phyloP scores from a whole-genome alignment of 805 yeast genomes.

The Metschnikowia kunwiensis region DNA sequence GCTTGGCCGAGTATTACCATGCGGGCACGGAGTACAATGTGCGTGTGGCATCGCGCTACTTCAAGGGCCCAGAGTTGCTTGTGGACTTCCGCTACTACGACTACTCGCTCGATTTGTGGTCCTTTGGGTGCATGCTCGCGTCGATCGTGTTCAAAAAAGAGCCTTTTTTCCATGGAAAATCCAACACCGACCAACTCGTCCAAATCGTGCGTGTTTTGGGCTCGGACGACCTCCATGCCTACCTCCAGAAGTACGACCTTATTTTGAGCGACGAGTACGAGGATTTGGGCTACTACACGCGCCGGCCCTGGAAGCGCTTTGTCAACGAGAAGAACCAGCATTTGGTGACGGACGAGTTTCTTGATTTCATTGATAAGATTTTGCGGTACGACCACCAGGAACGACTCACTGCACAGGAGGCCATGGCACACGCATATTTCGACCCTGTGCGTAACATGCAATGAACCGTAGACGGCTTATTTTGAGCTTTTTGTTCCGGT shows the following conservation, averaged over 20 bases:
- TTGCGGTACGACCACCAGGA: slow-evolving; percentile 84
- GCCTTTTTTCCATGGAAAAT: slow-evolving; percentile 89
- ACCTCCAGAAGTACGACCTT: slow-evolving; percentile 66
- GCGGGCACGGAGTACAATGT: slow-evolving; percentile 87
- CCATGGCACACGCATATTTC: slow-evolving; percentile 75
- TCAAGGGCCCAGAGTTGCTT: slow-evolving; percentile 87
- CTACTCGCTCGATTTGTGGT: slow-evolving; percentile 87
- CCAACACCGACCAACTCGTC: slow-evolving; percentile 87
- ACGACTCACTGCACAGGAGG: slow-evolving; percentile 84
- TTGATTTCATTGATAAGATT: slow-evolving; percentile 70
- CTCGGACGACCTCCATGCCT: slow-evolving; percentile 66
- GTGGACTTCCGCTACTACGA: slow-evolving; percentile 83
- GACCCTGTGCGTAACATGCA: slow-evolving; percentile 25
- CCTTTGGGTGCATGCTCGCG: slow-evolving; percentile 88
- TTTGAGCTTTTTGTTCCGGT: not conserved
- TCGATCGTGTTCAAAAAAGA: slow-evolving; percentile 85
- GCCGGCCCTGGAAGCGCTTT: slow-evolving; percentile 66
- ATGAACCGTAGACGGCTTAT: not conserved
- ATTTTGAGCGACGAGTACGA: slow-evolving; percentile 76
- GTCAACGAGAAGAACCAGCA: slow-evolving; percentile 52
- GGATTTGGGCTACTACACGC: slow-evolving; percentile 63
- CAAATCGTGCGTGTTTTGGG: slow-evolving; percentile 88
- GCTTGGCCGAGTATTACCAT: slow-evolving; percentile 89
- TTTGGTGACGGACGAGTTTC: slow-evolving; percentile 51
- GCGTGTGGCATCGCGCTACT: slow-evolving; percentile 87